Evolutionary conservation across 805 yeast genomes (phyloP), one percentile per base, ranked within the genome.

Genomic region (Lipomyces starkeyi): DNA sequence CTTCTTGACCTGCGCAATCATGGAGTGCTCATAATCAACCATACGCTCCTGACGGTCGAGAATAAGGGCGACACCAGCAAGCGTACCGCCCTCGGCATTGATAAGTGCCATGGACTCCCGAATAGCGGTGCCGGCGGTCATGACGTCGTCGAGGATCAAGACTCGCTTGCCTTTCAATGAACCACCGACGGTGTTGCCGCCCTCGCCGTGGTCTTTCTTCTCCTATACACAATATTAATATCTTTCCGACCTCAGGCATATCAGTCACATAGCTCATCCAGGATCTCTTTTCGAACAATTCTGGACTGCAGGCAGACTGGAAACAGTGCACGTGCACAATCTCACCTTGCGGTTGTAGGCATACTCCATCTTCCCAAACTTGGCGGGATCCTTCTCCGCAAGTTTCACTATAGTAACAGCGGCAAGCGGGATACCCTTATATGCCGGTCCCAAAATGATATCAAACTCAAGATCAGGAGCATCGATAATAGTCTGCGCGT

Each of bases 71-170:
- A 92, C 86, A 8, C 97, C 98, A 59, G 88, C 91, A 27, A 92
- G 89, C 14, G 80, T 76, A 60, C 97, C 99, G 47, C 85, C 82
- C 73, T 88, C 94, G 32, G 75, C 80, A 32, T 80, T 80, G 74
- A 95, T 92, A 75, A 95, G 90, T 60, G 84, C 87, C 75, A 91
- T 90, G 0, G 98, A 98, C 81, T 95, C 98, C 74, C 90, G 90
- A 78, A 93, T 93, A 61, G 99, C 98, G 67, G 98, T 95, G 54
- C 99, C 99, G 0, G 98, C 98, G 68, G 98, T 94, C 88, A 94
- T 93, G 56, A 95, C 98, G 76, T 94, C 99, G 79, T 95, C 99
- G 70, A 94, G 92, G 75, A 95, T 91, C 75, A 95, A 82, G 29
- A 94, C 86, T 69, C 84, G 84, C 79, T 93, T 90, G 60, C 85